These are phyloP conservation scores for Gossypium sturtianum DNA, from an alignment of 345 rosid genomes.

Conservation along the genomic window DNA sequence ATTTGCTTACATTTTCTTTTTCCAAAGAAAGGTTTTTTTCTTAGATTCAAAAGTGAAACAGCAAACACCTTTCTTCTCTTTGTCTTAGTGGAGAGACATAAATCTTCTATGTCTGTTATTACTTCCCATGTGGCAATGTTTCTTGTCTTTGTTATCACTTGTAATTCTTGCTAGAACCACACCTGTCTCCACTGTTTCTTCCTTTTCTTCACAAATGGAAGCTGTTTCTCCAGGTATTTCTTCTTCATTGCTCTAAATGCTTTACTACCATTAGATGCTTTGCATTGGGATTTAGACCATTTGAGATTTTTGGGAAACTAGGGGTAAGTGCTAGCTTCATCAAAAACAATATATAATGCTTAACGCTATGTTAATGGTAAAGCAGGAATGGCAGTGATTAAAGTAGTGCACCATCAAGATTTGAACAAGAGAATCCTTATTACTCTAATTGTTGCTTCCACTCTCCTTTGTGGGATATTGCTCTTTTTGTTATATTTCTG, in stretches of 20 bases:
- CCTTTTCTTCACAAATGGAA: constrained; percentile 41
- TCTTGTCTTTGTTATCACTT: constrained; percentile 24
- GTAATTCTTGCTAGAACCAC: constrained; percentile 17
- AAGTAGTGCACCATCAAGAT: constrained; percentile 62
- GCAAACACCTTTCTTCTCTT: background rate
- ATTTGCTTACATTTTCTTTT: background rate
- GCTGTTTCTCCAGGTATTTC: constrained; percentile 67
- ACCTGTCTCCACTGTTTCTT: constrained; percentile 30
- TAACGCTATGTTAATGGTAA: background rate
- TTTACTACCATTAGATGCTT: no score
- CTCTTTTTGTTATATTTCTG: constrained; percentile 50
- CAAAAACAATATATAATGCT: no score
- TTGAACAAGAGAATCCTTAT: constrained; percentile 66
- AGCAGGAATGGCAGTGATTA: constrained; percentile 53
- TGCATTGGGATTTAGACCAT: background rate
- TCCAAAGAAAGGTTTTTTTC: background rate
- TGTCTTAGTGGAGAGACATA: constrained; percentile 21
- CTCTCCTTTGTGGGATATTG: constrained; percentile 53
- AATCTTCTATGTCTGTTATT: constrained; percentile 22
- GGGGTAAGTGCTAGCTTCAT: background rate
- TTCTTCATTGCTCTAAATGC: no score
- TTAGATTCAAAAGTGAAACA: constrained; percentile 6
- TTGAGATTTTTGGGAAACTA: background rate
- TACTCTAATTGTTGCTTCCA: constrained; percentile 64
- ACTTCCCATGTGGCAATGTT: constrained; percentile 46